A percentile compares a stretch with the other conserved stretches of the same genome.
Evolutionary conservation across 2,329 filamentous ascomycete species (phyloP).

Genomic region (Coniochaeta prunicola): DNA sequence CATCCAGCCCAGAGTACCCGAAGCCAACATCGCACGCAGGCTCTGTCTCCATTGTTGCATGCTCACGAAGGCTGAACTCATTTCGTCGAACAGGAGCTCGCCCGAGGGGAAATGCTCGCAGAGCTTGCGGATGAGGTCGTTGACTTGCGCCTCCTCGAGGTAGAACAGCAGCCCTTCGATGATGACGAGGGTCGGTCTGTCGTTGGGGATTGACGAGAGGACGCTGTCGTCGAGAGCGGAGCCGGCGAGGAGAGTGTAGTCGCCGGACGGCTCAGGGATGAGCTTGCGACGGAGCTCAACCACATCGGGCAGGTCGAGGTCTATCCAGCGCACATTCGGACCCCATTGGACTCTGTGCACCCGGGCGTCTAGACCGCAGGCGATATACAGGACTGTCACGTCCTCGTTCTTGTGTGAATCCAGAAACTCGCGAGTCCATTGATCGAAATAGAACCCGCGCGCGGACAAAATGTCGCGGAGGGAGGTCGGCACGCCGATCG

Average conservation of each 20-base stretch:
- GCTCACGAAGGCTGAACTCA: neutral
- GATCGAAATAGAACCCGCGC: neutral
- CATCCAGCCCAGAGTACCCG: neutral
- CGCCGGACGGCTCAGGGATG: neutral
- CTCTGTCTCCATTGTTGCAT: neutral
- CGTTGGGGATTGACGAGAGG: slow-evolving; percentile 4
- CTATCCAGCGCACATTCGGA: slow-evolving; percentile 2
- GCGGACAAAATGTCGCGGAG: neutral
- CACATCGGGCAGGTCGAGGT: slow-evolving; percentile 3
- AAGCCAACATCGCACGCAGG: neutral
- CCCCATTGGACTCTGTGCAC: neutral
- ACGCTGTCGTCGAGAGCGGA: slow-evolving; percentile 6
- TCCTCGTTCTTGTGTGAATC: neutral
- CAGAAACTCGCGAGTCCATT: slow-evolving; percentile 1
- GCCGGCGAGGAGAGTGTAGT: neutral
- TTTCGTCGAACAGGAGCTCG: neutral
- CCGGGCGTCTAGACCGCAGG: slow-evolving; percentile 5
- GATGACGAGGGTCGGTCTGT: neutral
- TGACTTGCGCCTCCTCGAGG: neutral
- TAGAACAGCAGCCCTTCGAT: neutral
- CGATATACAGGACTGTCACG: slow-evolving; percentile 3
- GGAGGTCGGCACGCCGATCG: neutral
- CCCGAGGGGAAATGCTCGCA: neutral
- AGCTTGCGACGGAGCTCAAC: slow-evolving; percentile 3
- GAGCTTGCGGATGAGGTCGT: neutral